Base-by-base conservation (phyloP, 495 filamentous ascomycete species). In the Glutinoglossum americanum region DNA sequence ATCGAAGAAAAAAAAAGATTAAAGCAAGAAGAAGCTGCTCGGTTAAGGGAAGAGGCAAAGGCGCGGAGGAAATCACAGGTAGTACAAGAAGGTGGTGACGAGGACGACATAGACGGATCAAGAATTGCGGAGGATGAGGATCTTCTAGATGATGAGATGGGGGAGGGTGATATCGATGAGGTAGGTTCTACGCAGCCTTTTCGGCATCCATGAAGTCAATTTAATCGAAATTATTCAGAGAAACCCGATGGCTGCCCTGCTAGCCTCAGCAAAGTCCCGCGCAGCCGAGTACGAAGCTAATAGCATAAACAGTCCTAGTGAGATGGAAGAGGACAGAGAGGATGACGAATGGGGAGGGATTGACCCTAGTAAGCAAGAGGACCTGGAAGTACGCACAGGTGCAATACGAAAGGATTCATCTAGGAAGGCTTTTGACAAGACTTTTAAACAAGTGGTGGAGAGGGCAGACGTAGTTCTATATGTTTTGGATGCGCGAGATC, bases 401-500 rank as follows among this genome's bases (percentile, higher is more conserved):
- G 58, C 64, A 39, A 68, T 66, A 5, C 63, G 64, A 9, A 82
- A 83, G 68, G 84, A 88, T 61, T 80, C 74, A 44, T 97, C 90
- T 55, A 78, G 88, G 62, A 84, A 80, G 65, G 81, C 85, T 37
- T 94, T 88, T 71, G 87, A 94, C 75, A 94, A 94, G 72, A 81
- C 90, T 62, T 97, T 95, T 77, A 94, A 95, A 75, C 78, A 84
- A 64, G 87, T 95, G n/a, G 80, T 93, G 27, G 84, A 88, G 30
- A 76, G 81, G 35, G 85, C 90, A 26, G 90, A 97, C 66, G 89
- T 97, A 17, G 71, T 97, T 30, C 80, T 97, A 58, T 97, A 97
- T 69, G 86, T 97, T 58, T 80, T 97, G 49, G 90, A 97, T 64
- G 89, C 90, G 48, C 81, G 90, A 54, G 89, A 97, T 64, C 90